Evolutionary conservation across 345 rosid species (phyloP).

Genomic region (Syzygium grande): DNA sequence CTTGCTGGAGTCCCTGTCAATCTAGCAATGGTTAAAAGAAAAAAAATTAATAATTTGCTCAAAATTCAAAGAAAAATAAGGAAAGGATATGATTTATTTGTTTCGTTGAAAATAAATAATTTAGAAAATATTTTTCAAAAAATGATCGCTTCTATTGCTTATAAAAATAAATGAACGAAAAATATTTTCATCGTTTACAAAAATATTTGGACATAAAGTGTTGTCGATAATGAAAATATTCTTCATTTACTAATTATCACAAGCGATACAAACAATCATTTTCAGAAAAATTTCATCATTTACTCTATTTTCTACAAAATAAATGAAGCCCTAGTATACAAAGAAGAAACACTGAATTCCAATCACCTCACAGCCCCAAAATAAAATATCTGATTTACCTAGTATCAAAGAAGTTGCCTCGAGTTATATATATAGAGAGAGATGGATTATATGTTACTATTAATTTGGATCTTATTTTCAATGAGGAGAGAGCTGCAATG

Average conservation of each 20-base stretch:
- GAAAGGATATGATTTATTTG: neutral
- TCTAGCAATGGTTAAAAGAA: neutral
- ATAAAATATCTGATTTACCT: neutral
- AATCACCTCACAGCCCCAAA: neutral
- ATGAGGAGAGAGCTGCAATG: neutral
- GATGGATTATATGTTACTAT: neutral
- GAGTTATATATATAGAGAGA: no score
- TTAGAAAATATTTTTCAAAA: neutral
- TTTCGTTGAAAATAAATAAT: neutral
- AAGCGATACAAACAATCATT: no score
- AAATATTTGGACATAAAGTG: neutral
- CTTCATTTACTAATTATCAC: neutral
- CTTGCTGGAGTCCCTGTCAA: neutral
- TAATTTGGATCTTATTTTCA: neutral
- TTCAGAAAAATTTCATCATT: no score
- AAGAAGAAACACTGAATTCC: neutral
- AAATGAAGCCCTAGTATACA: neutral
- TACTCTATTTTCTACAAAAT: accelerated
- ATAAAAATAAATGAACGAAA: neutral
- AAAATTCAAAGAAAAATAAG: neutral
- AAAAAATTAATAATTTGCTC: neutral
- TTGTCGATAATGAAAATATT: neutral
- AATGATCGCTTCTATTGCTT: no score
- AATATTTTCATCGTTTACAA: neutral
- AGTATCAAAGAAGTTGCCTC: neutral